phyloP scores from a whole-genome alignment of 139 green algal genomes.

The Desmodesmus armatus region DNA sequence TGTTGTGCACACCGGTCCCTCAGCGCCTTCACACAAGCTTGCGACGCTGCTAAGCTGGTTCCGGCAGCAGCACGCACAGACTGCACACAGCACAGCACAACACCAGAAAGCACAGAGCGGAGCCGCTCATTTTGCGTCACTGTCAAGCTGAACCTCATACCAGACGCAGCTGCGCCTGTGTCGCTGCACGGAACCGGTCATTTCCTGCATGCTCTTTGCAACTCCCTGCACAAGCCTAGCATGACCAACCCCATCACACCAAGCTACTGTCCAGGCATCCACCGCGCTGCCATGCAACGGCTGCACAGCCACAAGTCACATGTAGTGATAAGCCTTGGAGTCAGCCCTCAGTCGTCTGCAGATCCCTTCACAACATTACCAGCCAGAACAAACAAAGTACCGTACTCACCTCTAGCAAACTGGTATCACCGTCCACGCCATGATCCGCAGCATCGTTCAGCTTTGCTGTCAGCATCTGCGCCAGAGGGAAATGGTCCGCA shows the following conservation, averaged over 20 bases:
- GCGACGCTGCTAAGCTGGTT: slow-evolving; percentile 49
- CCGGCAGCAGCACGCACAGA: slow-evolving; percentile 42
- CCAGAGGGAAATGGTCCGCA: slow-evolving; percentile 51
- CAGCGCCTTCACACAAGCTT: slow-evolving; percentile 27
- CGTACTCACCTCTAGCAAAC: slow-evolving; percentile 2
- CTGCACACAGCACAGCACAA: slow-evolving; percentile 8
- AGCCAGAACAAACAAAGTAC: not conserved
- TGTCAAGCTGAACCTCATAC: no score
- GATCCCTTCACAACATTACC: not conserved
- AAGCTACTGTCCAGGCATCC: no score
- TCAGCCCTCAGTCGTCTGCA: not conserved
- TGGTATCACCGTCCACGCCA: slow-evolving; percentile 49
- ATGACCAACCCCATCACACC: no score
- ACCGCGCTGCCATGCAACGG: not conserved
- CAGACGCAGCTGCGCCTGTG: no score
- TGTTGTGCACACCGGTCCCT: slow-evolving; percentile 48
- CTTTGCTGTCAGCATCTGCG: slow-evolving; percentile 28
- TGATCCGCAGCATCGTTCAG: slow-evolving; percentile 7
- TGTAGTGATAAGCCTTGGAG: not conserved
- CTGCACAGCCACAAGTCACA: not conserved
- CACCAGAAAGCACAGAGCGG: not conserved
- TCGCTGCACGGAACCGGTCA: no score
- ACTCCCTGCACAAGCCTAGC: no score
- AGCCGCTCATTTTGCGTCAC: no score
- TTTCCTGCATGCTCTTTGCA: no score